phyloP scores from a whole-genome alignment of 2,329 filamentous ascomycete species.

The Thelonectria blattea region DNA sequence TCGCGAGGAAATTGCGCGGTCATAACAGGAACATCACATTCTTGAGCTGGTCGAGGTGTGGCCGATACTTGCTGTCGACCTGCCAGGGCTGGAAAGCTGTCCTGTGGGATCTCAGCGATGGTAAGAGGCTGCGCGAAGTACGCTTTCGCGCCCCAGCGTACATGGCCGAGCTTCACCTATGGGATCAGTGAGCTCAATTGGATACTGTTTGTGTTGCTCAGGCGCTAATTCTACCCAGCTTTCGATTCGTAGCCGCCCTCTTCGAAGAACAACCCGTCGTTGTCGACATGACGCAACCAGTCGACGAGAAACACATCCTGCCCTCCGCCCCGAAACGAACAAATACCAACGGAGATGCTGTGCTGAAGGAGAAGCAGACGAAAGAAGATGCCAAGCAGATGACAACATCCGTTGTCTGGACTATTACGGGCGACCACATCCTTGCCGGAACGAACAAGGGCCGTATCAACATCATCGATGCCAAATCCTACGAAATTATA shows the following conservation, averaged over 20 bases:
- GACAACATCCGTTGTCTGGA: constrained; percentile 92
- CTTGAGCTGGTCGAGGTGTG: constrained; percentile 92
- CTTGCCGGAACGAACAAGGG: constrained; percentile 94
- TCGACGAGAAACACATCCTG: constrained; percentile 76
- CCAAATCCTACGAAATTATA: constrained; percentile 78
- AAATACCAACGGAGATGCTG: constrained; percentile 71
- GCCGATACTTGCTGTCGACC: constrained; percentile 87
- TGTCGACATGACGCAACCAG: constrained; percentile 75
- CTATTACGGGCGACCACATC: constrained; percentile 83
- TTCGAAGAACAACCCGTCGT: constrained; percentile 93
- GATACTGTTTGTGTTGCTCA: background rate
- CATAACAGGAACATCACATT: constrained; percentile 95
- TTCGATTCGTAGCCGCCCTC: constrained; percentile 86
- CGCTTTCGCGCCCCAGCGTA: constrained; percentile 94
- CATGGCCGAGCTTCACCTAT: constrained; percentile 92
- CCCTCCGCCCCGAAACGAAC: constrained; percentile 82
- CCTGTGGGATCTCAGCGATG: constrained; percentile 84
- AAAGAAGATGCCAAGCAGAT: constrained; percentile 94
- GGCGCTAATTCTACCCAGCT: constrained; percentile 54
- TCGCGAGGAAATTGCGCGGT: constrained; percentile 90
- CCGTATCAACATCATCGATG: constrained; percentile 93
- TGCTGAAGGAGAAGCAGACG: constrained; percentile 79
- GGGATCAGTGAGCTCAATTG: constrained; percentile 70
- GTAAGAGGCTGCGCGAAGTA: constrained; percentile 78
- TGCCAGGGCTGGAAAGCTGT: constrained; percentile 97